Evolutionary conservation across 1,139 yeast genomes (phyloP), one percentile per base, ranked within the genome.

Genomic region (Diutina neorugosa): DNA sequence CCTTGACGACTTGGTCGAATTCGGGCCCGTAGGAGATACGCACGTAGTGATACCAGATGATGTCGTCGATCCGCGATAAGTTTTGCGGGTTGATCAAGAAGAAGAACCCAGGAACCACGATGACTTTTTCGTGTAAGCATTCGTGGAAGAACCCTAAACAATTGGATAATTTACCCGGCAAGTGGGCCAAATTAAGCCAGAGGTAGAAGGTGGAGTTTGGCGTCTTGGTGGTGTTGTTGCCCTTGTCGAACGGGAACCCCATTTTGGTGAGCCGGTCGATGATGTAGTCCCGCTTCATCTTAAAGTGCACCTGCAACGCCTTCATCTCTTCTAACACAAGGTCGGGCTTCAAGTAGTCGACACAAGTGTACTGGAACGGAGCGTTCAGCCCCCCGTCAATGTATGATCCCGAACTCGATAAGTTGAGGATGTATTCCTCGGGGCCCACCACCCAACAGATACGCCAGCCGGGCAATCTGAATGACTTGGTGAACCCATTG

Each of bases 391-490:
- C 87, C 54, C 87, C 87, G 58, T 81, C 87, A 57, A 81, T 68
- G 59, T 71, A 81, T 0, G 86, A 80, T 0, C 86, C 87, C 2
- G 85, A 84, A 50, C 83, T 77, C 53, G 82, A 73, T 58, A 81
- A 70, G 2, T 84, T 80, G 54, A 69, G 70, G 59, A 81, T 78
- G 61, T 81, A 81, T 53, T 78, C 80, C 62, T 80, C 84, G 16
- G 87, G 87, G 0, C 87, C 87, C 55, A 81, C 68, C 55, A 81
- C 71, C 87, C 87, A 81, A 60, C 86, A 81, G 18, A 79, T 78
- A 66, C 87, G 73, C 86, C 86, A 81, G 2, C 87, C 87, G 2
- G 87, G 86, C 53, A 81, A 70, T 58, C 87, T 71, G 66, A 81
- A 81, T 0, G 84, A 81, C 65, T 81, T 81, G 52, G 87, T 81